Evolutionary conservation across 1,284 basidiomycete genomes (phyloP).

Genomic region (Tylopilus sp.): DNA sequence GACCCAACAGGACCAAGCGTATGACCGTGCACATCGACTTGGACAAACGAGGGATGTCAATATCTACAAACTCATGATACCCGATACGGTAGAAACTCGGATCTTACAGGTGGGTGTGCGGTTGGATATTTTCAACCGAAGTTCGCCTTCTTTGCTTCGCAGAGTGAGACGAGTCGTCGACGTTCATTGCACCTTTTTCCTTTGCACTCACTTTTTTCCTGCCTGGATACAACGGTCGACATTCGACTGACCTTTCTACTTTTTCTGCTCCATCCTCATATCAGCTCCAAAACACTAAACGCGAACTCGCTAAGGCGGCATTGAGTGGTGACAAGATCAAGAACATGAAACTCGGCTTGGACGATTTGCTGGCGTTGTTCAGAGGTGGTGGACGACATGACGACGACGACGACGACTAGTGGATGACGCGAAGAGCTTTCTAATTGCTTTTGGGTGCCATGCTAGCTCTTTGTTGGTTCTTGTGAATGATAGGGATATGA

Average conservation of each 20-base stretch:
- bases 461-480: not conserved
- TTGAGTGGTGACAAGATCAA: constrained; percentile 86
- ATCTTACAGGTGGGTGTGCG: constrained; percentile 56
- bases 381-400: constrained; percentile 53
- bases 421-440: not conserved
- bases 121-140: too few species aligned
- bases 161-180: not conserved
- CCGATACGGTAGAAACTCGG: constrained; percentile 86
- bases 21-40: constrained; percentile 88
- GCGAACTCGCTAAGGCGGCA: constrained; percentile 79
- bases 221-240: not conserved
- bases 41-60: constrained; percentile 86
- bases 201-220: not conserved
- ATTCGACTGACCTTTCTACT: not conserved
- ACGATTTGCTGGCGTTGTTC: constrained; percentile 82
- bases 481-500: not conserved
- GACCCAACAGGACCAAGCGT: constrained; percentile 75
- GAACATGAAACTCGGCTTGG: constrained; percentile 79
- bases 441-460: not conserved
- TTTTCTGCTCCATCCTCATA: not conserved
- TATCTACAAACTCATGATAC: constrained; percentile 92
- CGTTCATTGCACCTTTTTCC: not conserved
- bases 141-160: too few species aligned
- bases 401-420: constrained; percentile 36
- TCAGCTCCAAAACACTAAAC: constrained; percentile 83